Conservation (phyloP, 2,329 filamentous ascomycete genomes). For the Colletotrichum sp. region DNA sequence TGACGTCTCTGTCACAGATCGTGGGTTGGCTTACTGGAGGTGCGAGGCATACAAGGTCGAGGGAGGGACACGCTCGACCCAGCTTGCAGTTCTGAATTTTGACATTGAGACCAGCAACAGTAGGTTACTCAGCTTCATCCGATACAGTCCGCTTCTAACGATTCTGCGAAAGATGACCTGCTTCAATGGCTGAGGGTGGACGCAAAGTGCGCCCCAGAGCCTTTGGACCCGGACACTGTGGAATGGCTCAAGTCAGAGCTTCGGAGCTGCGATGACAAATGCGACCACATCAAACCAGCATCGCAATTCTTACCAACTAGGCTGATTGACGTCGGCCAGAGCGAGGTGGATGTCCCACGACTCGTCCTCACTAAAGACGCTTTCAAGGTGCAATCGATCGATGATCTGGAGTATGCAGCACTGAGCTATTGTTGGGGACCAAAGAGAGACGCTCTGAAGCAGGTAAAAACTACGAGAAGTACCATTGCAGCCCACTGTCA, state of each 20-base stretch:
- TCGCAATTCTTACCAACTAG: background rate
- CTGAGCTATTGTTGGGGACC: background rate
- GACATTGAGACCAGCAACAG: background rate
- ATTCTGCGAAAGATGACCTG: background rate
- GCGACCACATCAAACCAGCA: background rate
- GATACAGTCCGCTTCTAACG: background rate
- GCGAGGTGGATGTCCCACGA: background rate
- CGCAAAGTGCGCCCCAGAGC: background rate
- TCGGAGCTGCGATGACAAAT: background rate
- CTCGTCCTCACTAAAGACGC: background rate
- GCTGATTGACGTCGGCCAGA: background rate
- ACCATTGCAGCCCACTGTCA: background rate
- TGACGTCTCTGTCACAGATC: background rate
- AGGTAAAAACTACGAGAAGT: background rate
- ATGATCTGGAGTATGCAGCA: background rate
- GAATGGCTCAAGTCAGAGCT: background rate
- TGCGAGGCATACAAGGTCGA: background rate
- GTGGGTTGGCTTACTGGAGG: background rate
- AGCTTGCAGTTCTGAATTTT: background rate
- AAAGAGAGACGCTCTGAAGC: background rate
- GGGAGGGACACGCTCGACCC: background rate
- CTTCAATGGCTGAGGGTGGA: background rate
- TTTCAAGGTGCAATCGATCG: fast-evolving
- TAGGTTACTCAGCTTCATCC: background rate
- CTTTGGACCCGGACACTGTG: background rate